A percentile compares a stretch with the other conserved stretches of the same genome.
phyloP scores from a whole-genome alignment of 2,329 filamentous ascomycete genomes.

The Fusarium sambucinum region DNA sequence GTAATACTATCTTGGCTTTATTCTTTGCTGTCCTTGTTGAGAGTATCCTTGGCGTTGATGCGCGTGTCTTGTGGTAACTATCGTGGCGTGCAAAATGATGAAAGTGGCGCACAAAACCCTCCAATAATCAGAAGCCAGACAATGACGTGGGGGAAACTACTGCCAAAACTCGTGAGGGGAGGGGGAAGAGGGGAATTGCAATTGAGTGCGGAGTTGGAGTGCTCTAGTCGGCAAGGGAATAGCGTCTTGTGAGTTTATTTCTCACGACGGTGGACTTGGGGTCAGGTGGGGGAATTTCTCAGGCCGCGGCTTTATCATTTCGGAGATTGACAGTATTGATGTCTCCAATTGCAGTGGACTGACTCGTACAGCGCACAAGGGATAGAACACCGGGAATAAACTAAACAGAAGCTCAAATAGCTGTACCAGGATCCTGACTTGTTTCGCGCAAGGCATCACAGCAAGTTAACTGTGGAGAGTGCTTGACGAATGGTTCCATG shows the following conservation, averaged over 20 bases:
- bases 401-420: not conserved
- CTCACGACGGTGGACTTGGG: not conserved
- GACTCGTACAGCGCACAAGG: not conserved
- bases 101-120: conserved; percentile 2
- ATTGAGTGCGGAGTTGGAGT: not conserved
- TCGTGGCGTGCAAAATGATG: conserved; percentile 8
- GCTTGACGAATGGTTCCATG: not conserved
- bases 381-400: not conserved
- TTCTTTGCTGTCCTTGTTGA: not conserved
- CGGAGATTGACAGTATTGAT: not conserved
- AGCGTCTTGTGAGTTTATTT: not conserved
- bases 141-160: not conserved
- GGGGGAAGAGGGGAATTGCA: not conserved
- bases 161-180: not conserved
- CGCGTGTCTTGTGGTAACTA: not conserved
- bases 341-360: not conserved
- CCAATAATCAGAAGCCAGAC: not conserved
- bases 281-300: not conserved
- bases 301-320: not conserved
- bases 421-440: not conserved
- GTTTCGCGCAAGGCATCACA: not conserved
- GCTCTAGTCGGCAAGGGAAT: conserved; percentile 1
- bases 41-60: not conserved
- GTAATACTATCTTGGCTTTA: not conserved
- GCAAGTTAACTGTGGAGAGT: conserved; percentile 2